Percentiles rank a stretch among this genome's conserved stretches.
Evolutionary conservation across 2,329 filamentous ascomycete species (phyloP).

Genomic region (Sarocladium kiliense): DNA sequence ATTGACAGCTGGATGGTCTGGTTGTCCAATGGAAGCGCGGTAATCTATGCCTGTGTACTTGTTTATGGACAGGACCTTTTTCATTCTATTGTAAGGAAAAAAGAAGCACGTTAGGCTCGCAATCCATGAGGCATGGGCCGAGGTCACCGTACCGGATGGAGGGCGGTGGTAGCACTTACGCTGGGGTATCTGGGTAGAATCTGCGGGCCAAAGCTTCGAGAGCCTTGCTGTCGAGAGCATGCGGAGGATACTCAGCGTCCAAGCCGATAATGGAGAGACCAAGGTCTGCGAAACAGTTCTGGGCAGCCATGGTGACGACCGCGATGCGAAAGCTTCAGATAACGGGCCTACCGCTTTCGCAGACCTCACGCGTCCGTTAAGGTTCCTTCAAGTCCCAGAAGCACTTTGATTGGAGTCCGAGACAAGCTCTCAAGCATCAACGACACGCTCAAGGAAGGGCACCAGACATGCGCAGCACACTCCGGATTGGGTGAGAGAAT

Average conservation of each 20-base stretch:
- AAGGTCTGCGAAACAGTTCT: constrained; percentile 41
- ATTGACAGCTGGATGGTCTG: constrained; percentile 58
- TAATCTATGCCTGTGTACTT: constrained; percentile 59
- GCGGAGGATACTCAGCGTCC: constrained; percentile 55
- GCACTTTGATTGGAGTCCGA: too few species aligned
- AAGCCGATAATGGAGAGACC: constrained; percentile 57
- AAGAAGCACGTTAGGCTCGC: background rate
- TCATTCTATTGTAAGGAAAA: constrained; percentile 41
- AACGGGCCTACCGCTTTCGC: background rate
- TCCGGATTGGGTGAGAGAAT: too few species aligned
- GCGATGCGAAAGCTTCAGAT: constrained; percentile 16
- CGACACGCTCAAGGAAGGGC: too few species aligned
- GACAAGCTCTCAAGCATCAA: too few species aligned
- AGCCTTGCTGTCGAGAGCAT: constrained; percentile 42
- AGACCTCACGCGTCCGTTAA: background rate
- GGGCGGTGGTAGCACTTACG: constrained; percentile 51
- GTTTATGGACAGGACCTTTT: constrained; percentile 59
- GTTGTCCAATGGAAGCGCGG: constrained; percentile 56
- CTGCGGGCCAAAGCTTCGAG: constrained; percentile 48
- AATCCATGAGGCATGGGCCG: constrained; percentile 7
- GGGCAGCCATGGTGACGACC: constrained; percentile 31
- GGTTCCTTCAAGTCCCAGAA: too few species aligned
- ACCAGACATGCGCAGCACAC: too few species aligned
- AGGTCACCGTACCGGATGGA: too few species aligned
- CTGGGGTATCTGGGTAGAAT: constrained; percentile 54